Evolutionary conservation across 306 rosid genomes (phyloP).

Genomic region (Biancaea sappan): DNA sequence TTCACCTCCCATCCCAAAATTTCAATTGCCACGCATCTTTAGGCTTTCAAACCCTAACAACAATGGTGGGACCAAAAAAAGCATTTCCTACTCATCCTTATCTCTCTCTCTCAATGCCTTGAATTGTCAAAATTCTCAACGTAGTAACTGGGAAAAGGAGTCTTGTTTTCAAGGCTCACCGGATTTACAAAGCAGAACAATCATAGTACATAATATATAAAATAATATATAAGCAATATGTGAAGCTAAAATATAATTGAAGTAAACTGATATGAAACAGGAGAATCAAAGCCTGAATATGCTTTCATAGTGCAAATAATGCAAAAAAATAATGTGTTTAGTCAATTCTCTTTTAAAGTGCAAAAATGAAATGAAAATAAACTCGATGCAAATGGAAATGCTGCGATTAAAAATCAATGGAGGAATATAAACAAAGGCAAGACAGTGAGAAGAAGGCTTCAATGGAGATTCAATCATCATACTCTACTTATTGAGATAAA

Average conservation of each 20-base stretch:
- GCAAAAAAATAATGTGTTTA: neutral
- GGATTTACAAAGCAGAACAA: neutral
- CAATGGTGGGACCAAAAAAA: constrained; percentile 69
- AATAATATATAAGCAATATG: neutral
- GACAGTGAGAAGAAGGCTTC: neutral
- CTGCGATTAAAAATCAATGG: neutral
- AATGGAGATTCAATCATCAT: neutral
- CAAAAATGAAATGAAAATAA: neutral
- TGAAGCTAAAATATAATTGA: neutral
- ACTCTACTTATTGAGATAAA: neutral
- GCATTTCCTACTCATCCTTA: constrained; percentile 53
- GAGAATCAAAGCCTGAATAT: too few species aligned
- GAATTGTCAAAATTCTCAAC: neutral
- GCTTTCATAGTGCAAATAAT: neutral
- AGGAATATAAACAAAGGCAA: neutral
- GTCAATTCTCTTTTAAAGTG: neutral
- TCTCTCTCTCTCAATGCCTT: constrained; percentile 32
- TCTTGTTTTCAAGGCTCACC: neutral
- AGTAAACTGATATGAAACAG: neutral
- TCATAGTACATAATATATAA: neutral
- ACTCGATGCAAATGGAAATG: neutral
- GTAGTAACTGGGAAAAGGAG: neutral
- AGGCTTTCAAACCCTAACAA: constrained; percentile 1
- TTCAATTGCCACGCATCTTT: constrained; percentile 8
- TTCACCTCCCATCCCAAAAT: neutral